These are phyloP conservation scores for Colletotrichum sidae DNA, from an alignment of 2,329 filamentous ascomycete genomes.

Conservation along the genomic window DNA sequence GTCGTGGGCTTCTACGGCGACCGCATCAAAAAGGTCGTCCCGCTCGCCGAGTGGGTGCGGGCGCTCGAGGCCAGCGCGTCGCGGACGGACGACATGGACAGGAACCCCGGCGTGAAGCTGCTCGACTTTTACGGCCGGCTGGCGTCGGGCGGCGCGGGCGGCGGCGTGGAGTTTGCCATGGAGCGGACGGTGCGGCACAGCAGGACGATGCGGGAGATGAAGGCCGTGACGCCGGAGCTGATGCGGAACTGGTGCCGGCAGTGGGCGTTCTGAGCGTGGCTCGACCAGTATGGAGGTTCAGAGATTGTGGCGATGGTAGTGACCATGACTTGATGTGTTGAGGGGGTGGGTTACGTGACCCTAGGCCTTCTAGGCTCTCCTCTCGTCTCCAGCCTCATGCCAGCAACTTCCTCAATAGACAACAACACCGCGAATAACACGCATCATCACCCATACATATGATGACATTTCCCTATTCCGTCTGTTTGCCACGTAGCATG, in stretches of 20 bases:
- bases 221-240: constrained; percentile 54
- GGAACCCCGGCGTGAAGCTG: constrained; percentile 64
- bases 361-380: too few relatives aligned
- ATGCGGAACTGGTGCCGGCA: constrained; percentile 62
- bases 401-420: too few relatives aligned
- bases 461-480: too few relatives aligned
- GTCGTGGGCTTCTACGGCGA: constrained; percentile 55
- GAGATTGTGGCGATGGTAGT: too few relatives aligned
- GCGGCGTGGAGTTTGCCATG: constrained; percentile 53
- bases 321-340: too few relatives aligned
- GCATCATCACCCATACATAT: too few relatives aligned
- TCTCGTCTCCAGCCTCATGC: too few relatives aligned
- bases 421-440: too few relatives aligned
- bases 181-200: constrained; percentile 53
- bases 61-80: constrained; percentile 55
- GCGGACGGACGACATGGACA: constrained; percentile 50
- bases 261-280: constrained; percentile 48
- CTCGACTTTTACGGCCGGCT: constrained; percentile 60
- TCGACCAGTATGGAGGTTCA: too few relatives aligned
- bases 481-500: too few relatives aligned
- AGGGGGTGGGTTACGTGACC: too few relatives aligned
- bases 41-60: constrained; percentile 58
- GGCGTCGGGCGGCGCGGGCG: constrained; percentile 28
- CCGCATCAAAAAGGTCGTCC: constrained; percentile 52
- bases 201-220: constrained; percentile 53